phyloP scores from a whole-genome alignment of 1,284 basidiomycete species.

The Lentinula novae-zelandiae region DNA sequence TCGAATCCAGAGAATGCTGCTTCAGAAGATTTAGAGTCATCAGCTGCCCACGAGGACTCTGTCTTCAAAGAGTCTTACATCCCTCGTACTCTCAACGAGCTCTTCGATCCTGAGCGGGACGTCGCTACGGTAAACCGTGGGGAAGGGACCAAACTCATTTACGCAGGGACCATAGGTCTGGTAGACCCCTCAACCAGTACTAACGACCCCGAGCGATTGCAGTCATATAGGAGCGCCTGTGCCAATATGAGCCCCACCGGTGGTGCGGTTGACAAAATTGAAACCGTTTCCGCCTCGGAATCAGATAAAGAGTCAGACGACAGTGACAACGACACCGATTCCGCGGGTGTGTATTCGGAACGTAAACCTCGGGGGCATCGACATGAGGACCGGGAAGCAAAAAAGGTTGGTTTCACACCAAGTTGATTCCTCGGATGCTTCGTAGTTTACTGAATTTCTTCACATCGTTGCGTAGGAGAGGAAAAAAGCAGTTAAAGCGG shows the following conservation, averaged over 20 bases:
- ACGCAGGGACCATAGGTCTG: conserved; percentile 80
- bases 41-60: conserved; percentile 68
- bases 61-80: conserved; percentile 90
- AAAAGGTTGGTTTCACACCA: conserved; percentile 59
- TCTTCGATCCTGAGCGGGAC: conserved; percentile 91
- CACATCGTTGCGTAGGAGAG: conserved; percentile 58
- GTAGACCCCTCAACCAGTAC: conserved; percentile 27
- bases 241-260: not conserved
- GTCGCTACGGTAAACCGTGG: conserved; percentile 72
- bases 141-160: conserved; percentile 74
- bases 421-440: conserved; percentile 8
- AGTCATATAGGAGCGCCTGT: conserved; percentile 8
- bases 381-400: conserved; percentile 88
- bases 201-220: not conserved
- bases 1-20: conserved; percentile 5
- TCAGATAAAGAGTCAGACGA: conserved; percentile 24
- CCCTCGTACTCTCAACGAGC: conserved; percentile 87
- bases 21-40: conserved; percentile 20
- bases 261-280: conserved; percentile 18
- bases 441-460: conserved; percentile 8
- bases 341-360: conserved; percentile 36
- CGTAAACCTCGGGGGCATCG: conserved; percentile 77
- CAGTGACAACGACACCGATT: conserved; percentile 24
- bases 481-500: conserved; percentile 85
- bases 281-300: conserved; percentile 22